Base-by-base conservation (phyloP, 768 basidiomycete genomes). In the Mycena venus region DNA sequence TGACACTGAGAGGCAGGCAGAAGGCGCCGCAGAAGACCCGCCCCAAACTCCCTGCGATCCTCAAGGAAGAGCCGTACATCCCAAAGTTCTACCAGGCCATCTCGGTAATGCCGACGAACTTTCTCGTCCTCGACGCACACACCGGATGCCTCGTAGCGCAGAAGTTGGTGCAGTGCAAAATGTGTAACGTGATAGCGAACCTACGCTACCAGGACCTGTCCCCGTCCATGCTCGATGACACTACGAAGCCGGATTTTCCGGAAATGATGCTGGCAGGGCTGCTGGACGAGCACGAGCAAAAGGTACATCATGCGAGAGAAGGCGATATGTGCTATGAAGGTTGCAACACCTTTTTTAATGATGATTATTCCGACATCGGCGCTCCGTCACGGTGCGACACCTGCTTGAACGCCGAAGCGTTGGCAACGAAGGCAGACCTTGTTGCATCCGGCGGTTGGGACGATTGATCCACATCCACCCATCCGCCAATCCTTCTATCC, bases 1-100 rank as follows among this genome's bases (percentile, higher is more conserved):
- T 59, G 19, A 42, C n/a, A 2, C 49, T 27, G 9, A 68, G 44
- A 29, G 59, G 47, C 25, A 14, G 10, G 12, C 25, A 59, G 15
- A 68, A 68, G n/a, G n/a, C n/a, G 29, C 25, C 27, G 11, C 31
- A 19, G 19, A 68, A 68, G 55, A 58, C 66, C n/a, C 66, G 55
- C 29, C 66, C 66, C 27, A 56, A 59, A 29, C 1, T 58, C 2
- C 66, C 66, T 23, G 55, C 66, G 11, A 58, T 68, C 29, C 66
- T 68, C 40, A 58, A 47, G 32, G 42, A 36, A 6, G 29, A 17
- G 32, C 66, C 55, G 1, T 42, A 31, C 55, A 44, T 17, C 6
- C 53, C 27, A 4, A 25, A 2, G 12, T 59, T 56, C 38, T 58
- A 58, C 42, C 66, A 36, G n/a, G n/a, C 15, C 11, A 21, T 38